These are phyloP conservation scores for Magnusiomyces tetraspermus DNA, from an alignment of 1,139 yeast genomes.

Conservation along the genomic window DNA sequence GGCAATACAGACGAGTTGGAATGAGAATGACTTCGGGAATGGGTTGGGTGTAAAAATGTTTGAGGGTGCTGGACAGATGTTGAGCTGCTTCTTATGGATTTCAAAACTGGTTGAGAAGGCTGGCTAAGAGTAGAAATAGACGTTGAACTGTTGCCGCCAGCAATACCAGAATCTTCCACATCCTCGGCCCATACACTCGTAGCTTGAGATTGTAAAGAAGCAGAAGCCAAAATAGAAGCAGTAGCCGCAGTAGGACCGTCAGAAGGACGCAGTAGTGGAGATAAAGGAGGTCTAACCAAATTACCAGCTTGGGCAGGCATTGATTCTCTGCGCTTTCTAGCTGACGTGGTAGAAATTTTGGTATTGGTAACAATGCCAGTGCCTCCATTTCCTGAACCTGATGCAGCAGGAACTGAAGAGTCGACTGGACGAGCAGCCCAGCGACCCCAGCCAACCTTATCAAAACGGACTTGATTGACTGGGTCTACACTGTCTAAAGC, in stretches of 20 bases:
- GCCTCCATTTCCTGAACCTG: neutral
- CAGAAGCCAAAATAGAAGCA: neutral
- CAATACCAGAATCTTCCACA: conserved; percentile 1
- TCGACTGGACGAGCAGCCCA: conserved; percentile 73
- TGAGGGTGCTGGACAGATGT: conserved; percentile 2
- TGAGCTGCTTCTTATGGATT: neutral
- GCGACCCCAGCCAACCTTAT: conserved; percentile 97
- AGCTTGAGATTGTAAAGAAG: conserved; percentile 6
- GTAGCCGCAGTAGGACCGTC: neutral
- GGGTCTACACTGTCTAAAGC: conserved; percentile 70
- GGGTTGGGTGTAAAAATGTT: neutral
- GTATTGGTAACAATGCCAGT: conserved; percentile 3
- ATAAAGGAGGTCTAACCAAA: conserved; percentile 10
- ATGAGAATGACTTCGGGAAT: neutral
- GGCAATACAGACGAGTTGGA: neutral
- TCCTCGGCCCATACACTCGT: conserved; percentile 12
- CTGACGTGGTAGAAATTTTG: neutral
- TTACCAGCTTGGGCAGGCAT: conserved; percentile 7
- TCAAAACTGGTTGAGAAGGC: conserved; percentile 1
- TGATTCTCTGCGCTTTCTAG: conserved; percentile 11
- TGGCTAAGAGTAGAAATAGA: conserved; percentile 4
- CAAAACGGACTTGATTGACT: conserved; percentile 58
- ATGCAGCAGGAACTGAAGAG: conserved; percentile 1
- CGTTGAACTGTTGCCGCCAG: conserved; percentile 4
- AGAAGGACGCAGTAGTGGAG: conserved; percentile 12